phyloP scores from a whole-genome alignment of 371 early-diverging fungal genomes.

The Mortierella sp. region DNA sequence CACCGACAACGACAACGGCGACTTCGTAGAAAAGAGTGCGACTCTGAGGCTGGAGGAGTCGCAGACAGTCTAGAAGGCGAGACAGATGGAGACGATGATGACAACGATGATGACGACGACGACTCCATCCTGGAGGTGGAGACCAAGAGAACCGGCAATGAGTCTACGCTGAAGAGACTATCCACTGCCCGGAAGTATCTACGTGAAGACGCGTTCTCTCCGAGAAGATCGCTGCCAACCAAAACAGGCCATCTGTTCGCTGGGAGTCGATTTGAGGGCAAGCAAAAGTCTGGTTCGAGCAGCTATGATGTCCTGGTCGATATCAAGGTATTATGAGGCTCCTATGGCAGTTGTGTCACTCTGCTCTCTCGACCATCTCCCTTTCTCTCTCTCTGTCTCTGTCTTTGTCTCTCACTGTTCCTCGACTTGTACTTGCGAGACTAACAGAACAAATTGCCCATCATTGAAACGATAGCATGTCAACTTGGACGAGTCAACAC shows the following conservation, averaged over 20 bases:
- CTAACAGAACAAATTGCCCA: background rate
- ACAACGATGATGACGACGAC: constrained; percentile 3
- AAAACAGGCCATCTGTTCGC: constrained; percentile 61
- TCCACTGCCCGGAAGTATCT: background rate
- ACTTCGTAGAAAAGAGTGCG: background rate
- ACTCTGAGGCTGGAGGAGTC: constrained; percentile 25
- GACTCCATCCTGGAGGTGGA: background rate
- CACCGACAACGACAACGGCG: constrained; percentile 12
- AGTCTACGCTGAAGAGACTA: constrained; percentile 26
- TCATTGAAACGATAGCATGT: constrained; percentile 68
- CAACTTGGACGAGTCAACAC: constrained; percentile 72
- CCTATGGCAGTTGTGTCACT: background rate
- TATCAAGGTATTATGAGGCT: constrained; percentile 67
- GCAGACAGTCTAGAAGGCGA: background rate
- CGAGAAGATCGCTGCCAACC: constrained; percentile 21
- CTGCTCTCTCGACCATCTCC: background rate
- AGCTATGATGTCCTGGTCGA: constrained; percentile 81
- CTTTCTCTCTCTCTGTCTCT: background rate
- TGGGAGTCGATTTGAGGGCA: constrained; percentile 77
- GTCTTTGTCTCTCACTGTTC: background rate
- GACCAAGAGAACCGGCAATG: constrained; percentile 5
- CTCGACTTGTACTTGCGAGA: background rate
- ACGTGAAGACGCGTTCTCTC: constrained; percentile 24
- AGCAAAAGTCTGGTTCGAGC: constrained; percentile 73
- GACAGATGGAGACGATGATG: background rate